These are phyloP conservation scores for California macrophylla DNA, from an alignment of 441 rosid species.

Conservation along the genomic window DNA sequence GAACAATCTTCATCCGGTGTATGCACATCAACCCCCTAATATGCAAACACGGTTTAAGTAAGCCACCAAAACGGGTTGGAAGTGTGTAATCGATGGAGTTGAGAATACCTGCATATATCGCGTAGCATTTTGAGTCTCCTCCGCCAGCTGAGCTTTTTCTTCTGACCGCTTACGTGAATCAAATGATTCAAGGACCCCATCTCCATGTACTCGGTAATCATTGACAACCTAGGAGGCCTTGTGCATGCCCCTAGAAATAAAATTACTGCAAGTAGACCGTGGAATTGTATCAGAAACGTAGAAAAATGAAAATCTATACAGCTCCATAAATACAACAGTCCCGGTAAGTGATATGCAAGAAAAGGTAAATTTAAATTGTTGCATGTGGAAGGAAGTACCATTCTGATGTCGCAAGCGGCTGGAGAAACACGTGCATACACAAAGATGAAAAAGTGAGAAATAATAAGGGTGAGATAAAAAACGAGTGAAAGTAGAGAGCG, in stretches of 20 bases:
- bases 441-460: constrained; percentile 31
- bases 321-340: neutral
- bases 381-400: constrained; percentile 46
- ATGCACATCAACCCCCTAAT: constrained; percentile 88
- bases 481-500: constrained; percentile 11
- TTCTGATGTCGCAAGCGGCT: constrained; percentile 97
- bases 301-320: neutral
- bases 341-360: constrained; percentile 3
- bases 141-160: constrained; percentile 82
- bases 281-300: constrained; percentile 2
- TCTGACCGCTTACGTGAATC: constrained; percentile 83
- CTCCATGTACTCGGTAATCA: constrained; percentile 97
- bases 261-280: constrained; percentile 53
- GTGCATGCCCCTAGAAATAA: constrained; percentile 95
- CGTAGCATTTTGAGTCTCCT: constrained; percentile 82
- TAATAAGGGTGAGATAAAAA: constrained; percentile 17
- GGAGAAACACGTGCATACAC: constrained; percentile 25
- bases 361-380: constrained; percentile 6
- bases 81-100: neutral
- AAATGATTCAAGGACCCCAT: constrained; percentile 80
- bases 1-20: constrained; percentile 89
- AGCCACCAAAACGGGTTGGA: no score
- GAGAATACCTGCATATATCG: constrained; percentile 81
- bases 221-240: constrained; percentile 79
- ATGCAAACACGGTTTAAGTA: no score